Percentiles rank a stretch among this genome's conserved stretches.
Evolutionary conservation across 1,139 yeast species (phyloP).

Genomic region (Kodamaea sp.): DNA sequence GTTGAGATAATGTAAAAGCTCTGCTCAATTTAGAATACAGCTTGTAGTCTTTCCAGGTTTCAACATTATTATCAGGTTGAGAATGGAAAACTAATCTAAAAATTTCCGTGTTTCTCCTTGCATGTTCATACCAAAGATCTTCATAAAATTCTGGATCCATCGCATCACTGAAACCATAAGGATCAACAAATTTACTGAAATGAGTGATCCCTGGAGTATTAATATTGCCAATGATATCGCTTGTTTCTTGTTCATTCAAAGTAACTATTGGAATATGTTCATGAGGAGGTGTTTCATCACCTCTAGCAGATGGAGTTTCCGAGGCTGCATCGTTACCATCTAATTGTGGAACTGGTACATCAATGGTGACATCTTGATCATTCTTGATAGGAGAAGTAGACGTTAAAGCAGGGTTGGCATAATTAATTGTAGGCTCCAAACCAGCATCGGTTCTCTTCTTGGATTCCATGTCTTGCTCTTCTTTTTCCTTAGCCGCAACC

Average conservation of each 20-base stretch:
- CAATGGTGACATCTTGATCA: conserved; percentile 14
- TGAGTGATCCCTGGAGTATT: conserved; percentile 29
- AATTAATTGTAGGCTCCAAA: conserved; percentile 17
- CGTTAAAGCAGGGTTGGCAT: background rate
- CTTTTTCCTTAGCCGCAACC: conserved; percentile 45
- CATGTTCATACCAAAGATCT: conserved; percentile 84
- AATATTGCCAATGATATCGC: conserved; percentile 39
- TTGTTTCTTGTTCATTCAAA: conserved; percentile 45
- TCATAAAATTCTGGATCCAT: conserved; percentile 72
- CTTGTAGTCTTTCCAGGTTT: conserved; percentile 87
- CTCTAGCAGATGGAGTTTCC: conserved; percentile 3
- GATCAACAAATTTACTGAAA: conserved; percentile 63
- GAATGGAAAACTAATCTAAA: conserved; percentile 85
- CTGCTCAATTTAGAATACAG: conserved; percentile 54
- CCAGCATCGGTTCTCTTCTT: conserved; percentile 36
- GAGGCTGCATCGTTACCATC: conserved; percentile 3
- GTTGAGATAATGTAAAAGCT: conserved; percentile 55
- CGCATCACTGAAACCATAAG: conserved; percentile 87
- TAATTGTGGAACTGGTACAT: conserved; percentile 10
- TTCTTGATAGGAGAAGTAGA: conserved; percentile 7
- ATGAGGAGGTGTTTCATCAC: conserved; percentile 5
- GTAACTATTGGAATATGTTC: conserved; percentile 42
- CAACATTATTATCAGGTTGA: conserved; percentile 90
- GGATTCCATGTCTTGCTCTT: conserved; percentile 29
- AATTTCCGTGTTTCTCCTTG: conserved; percentile 76